Percentiles rank a stretch among this genome's conserved stretches.
Conservation (phyloP, 768 basidiomycete genomes). For the Hydnomerulius pinastri region DNA sequence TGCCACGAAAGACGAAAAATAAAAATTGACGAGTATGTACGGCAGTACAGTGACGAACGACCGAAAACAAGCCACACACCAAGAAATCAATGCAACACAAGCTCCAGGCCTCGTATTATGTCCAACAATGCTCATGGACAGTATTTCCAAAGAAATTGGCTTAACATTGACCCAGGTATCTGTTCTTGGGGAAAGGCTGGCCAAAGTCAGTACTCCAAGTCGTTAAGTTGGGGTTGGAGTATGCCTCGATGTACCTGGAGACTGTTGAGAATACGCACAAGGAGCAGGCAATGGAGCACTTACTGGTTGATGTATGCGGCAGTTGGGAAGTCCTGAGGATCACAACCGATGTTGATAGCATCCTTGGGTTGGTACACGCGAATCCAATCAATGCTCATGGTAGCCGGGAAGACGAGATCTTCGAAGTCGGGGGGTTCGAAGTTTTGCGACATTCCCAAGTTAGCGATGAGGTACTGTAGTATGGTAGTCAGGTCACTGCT, state of each 20-base stretch:
- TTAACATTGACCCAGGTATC: slow-evolving; percentile 60
- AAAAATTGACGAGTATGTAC: background rate
- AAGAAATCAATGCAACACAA: slow-evolving; percentile 17
- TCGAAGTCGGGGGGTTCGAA: slow-evolving; percentile 76
- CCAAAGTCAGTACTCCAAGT: slow-evolving; percentile 68
- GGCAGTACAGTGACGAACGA: slow-evolving; percentile 21
- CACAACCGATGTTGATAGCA: slow-evolving; percentile 79
- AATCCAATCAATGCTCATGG: slow-evolving; percentile 83
- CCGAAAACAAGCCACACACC: slow-evolving; percentile 15
- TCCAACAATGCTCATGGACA: slow-evolving; percentile 6
- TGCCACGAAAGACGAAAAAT: background rate
- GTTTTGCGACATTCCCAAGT: slow-evolving; percentile 82
- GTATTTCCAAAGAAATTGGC: slow-evolving; percentile 2
- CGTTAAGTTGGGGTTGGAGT: slow-evolving; percentile 79
- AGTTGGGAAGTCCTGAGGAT: slow-evolving; percentile 80
- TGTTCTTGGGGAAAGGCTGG: slow-evolving; percentile 72
- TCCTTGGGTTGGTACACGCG: slow-evolving; percentile 84
- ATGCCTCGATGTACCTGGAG: slow-evolving; percentile 63
- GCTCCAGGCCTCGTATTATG: slow-evolving; percentile 5
- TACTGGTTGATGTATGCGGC: slow-evolving; percentile 75
- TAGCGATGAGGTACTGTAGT: slow-evolving; percentile 75
- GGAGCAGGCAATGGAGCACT: slow-evolving; percentile 17
- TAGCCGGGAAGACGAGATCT: slow-evolving; percentile 69
- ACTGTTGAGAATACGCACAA: slow-evolving; percentile 2
- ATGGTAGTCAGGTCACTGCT: background rate